Percentiles rank a stretch among this genome's conserved stretches.
Evolutionary conservation across 2,329 filamentous ascomycete species (phyloP).

Genomic region (Xylariaceae sp.): DNA sequence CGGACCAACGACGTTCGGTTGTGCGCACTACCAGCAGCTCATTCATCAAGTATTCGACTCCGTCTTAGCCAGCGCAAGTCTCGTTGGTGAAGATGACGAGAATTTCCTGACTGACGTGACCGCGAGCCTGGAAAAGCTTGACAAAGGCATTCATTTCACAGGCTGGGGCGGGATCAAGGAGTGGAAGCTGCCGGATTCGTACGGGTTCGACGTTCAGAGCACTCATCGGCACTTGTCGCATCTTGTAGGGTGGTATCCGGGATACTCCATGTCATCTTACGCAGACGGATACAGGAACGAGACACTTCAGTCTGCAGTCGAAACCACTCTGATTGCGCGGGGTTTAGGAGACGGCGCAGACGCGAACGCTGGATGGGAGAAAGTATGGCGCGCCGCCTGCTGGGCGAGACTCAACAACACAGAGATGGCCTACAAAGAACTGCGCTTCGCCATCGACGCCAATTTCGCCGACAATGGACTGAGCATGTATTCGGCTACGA

Average conservation of each 20-base stretch:
- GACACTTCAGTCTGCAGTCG: conserved; percentile 42
- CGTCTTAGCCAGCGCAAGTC: conserved; percentile 27
- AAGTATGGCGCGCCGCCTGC: conserved; percentile 54
- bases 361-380: conserved; percentile 54
- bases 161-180: conserved; percentile 32
- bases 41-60: conserved; percentile 41
- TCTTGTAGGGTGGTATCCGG: conserved; percentile 54
- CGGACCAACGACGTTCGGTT: conserved; percentile 51
- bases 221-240: conserved; percentile 49
- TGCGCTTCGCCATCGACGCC: conserved; percentile 43
- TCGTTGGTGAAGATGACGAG: conserved; percentile 24
- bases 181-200: conserved; percentile 33
- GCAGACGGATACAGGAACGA: conserved; percentile 39
- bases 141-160: conserved; percentile 30
- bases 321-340: conserved; percentile 41
- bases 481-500: conserved; percentile 45
- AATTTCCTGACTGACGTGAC: conserved; percentile 35
- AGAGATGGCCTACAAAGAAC: conserved; percentile 42
- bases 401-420: conserved; percentile 54
- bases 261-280: conserved; percentile 44
- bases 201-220: conserved; percentile 24
- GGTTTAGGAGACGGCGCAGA: conserved; percentile 40
- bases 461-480: conserved; percentile 50
- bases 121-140: conserved; percentile 33
- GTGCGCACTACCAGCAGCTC: conserved; percentile 51